Evolutionary conservation across 192 early-diverging fungal genomes (phyloP).

Genomic region (Mortierella alpina): DNA sequence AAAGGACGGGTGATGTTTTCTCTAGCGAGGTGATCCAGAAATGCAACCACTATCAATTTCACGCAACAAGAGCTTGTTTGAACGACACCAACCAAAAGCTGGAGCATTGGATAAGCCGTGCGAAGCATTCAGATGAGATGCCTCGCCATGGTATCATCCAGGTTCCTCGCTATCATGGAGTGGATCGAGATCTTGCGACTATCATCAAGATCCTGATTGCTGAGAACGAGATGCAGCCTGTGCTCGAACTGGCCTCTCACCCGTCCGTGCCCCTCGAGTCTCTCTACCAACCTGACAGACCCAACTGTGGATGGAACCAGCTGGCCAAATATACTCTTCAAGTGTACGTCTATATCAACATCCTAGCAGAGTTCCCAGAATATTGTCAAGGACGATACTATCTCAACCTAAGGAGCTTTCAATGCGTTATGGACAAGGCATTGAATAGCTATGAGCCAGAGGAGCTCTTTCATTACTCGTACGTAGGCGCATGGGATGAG

Average conservation of each 20-base stretch:
- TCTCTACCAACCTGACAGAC: neutral
- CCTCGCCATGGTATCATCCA: neutral
- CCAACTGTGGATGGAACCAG: conserved; percentile 9
- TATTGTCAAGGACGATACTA: conserved; percentile 1
- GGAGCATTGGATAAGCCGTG: conserved; percentile 12
- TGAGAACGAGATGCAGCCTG: conserved; percentile 5
- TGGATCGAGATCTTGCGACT: neutral
- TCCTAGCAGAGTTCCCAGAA: conserved; percentile 7
- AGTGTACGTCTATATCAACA: conserved; percentile 7
- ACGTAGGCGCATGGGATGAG: neutral
- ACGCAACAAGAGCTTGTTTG: neutral
- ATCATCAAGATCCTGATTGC: neutral
- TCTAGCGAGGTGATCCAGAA: neutral
- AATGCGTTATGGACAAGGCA: too few relatives aligned
- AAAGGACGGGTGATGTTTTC: conserved; percentile 1
- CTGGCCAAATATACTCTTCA: neutral
- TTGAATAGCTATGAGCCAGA: neutral
- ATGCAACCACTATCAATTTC: neutral
- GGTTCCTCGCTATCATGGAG: neutral
- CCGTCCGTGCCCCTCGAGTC: neutral
- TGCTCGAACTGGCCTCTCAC: conserved; percentile 1
- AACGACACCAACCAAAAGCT: conserved; percentile 6
- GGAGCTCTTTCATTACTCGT: neutral
- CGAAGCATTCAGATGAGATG: neutral
- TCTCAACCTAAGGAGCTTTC: neutral